Evolutionary conservation across 495 filamentous ascomycete species (phyloP).

Genomic region (Neurospora tetrasperma): DNA sequence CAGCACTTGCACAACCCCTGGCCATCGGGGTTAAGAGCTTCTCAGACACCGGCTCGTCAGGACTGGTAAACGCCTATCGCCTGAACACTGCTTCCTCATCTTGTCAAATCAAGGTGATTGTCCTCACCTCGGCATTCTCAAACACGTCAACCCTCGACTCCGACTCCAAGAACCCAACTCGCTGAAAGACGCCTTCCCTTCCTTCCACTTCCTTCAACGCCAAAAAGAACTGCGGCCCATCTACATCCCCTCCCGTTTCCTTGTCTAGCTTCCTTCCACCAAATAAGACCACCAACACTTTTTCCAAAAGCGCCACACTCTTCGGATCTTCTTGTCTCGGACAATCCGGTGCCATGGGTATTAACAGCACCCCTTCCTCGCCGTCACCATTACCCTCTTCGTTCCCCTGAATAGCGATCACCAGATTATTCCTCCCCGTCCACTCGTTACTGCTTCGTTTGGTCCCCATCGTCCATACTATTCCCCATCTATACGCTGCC

Average conservation of each 20-base stretch:
- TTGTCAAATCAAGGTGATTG: neutral
- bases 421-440: slow-evolving; percentile 2
- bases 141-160: neutral
- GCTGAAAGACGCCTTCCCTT: neutral
- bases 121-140: neutral
- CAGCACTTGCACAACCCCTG: neutral
- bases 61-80: neutral
- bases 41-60: neutral
- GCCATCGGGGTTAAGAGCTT: neutral
- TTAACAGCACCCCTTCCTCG: neutral
- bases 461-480: neutral
- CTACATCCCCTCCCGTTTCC: neutral
- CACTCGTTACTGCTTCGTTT: neutral
- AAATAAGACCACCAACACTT: slow-evolving; percentile 6
- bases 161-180: slow-evolving; percentile 11
- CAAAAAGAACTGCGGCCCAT: slow-evolving; percentile 6
- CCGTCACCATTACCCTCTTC: neutral
- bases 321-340: slow-evolving; percentile 4
- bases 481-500: slow-evolving; percentile 1
- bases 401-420: neutral
- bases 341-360: slow-evolving; percentile 6
- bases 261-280: slow-evolving; percentile 1
- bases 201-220: slow-evolving; percentile 5
- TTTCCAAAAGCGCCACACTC: slow-evolving; percentile 1
- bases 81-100: neutral